Percentiles rank a stretch among this genome's conserved stretches.
These are phyloP conservation scores for Tylopilus sp. DNA, from an alignment of 768 basidiomycete species.

Conservation along the genomic window DNA sequence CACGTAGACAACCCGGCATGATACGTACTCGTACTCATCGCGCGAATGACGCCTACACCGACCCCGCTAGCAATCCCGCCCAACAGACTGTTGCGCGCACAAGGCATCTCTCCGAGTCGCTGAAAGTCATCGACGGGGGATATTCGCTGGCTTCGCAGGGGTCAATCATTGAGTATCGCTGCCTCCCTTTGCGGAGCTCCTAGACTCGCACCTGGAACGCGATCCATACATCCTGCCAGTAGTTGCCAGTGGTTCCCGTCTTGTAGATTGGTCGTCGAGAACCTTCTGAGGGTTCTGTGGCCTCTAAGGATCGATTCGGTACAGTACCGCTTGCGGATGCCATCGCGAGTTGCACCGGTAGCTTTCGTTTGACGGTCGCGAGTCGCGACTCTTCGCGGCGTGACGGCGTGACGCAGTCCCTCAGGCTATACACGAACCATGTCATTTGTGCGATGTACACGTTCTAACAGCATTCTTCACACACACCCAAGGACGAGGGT, in stretches of 20 bases:
- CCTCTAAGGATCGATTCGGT: slow-evolving; percentile 4
- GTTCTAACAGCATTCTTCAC: background rate
- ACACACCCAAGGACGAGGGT: background rate
- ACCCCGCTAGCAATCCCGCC: slow-evolving; percentile 77
- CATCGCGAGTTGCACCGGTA: slow-evolving; percentile 16
- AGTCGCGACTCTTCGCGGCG: too few species aligned
- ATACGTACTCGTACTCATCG: slow-evolving; percentile 57
- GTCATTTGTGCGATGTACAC: background rate
- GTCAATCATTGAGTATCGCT: slow-evolving; percentile 8
- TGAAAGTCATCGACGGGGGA: slow-evolving; percentile 50
- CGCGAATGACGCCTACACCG: slow-evolving; percentile 73
- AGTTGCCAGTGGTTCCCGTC: slow-evolving; percentile 30
- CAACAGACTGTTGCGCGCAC: slow-evolving; percentile 71
- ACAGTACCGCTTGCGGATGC: background rate
- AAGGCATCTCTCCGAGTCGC: slow-evolving; percentile 68
- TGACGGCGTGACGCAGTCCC: too few species aligned
- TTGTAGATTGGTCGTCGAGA: slow-evolving; percentile 25
- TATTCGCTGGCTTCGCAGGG: slow-evolving; percentile 42
- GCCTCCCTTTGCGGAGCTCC: background rate
- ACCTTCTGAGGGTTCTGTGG: slow-evolving; percentile 3
- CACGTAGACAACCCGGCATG: background rate
- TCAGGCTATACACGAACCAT: too few species aligned
- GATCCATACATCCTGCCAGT: slow-evolving; percentile 30
- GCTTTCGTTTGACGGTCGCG: too few species aligned
- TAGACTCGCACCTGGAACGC: slow-evolving; percentile 29